These are phyloP conservation scores for Suillus luteus DNA, from an alignment of 768 basidiomycete species.

Conservation along the genomic window DNA sequence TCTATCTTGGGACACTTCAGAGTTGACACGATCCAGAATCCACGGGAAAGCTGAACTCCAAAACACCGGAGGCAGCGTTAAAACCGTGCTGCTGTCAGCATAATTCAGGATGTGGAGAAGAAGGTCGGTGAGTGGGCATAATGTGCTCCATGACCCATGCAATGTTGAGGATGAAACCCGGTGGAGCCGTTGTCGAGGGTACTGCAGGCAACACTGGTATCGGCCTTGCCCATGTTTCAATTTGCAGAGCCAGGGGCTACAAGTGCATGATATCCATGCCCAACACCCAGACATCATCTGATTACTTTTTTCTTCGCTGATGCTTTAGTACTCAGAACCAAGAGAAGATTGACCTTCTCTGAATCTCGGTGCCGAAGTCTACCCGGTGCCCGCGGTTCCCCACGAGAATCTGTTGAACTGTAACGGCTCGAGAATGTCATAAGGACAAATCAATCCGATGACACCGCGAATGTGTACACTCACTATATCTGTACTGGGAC, in stretches of 20 bases:
- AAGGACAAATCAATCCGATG: constrained; percentile 99
- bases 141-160: neutral
- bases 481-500: constrained; percentile 93
- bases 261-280: constrained; percentile 99
- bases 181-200: constrained; percentile 96
- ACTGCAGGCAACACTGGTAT: constrained; percentile 99
- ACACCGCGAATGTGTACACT: constrained; percentile 85
- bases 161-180: constrained; percentile 69
- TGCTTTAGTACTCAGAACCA: constrained; percentile 62
- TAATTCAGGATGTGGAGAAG: constrained; percentile 85
- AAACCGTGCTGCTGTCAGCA: constrained; percentile 94
- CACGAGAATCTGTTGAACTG: constrained; percentile 95
- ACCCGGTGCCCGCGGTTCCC: constrained; percentile 93
- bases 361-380: constrained; percentile 96
- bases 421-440: constrained; percentile 81
- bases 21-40: constrained; percentile 79
- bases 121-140: constrained; percentile 57
- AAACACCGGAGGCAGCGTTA: constrained; percentile 96
- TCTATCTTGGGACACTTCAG: constrained; percentile 81
- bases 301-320: neutral
- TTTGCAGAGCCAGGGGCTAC: constrained; percentile 91
- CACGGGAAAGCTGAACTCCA: constrained; percentile 98
- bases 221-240: constrained; percentile 74
- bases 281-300: constrained; percentile 66
- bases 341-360: constrained; percentile 96